phyloP scores from a whole-genome alignment of 495 filamentous ascomycete genomes.

The Pyrenula aspistea region DNA sequence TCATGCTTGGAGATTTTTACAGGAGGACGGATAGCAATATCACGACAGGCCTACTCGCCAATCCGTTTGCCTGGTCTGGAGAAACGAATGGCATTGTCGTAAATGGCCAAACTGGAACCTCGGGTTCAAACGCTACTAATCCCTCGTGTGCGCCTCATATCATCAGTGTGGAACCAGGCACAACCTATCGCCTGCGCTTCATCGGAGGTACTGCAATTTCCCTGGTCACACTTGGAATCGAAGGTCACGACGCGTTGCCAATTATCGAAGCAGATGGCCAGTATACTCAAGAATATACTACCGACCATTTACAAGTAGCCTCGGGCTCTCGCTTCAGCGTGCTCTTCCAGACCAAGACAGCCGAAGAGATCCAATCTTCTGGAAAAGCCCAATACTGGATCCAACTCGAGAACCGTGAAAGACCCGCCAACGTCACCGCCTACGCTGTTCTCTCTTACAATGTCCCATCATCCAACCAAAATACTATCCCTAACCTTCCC shows the following conservation, averaged over 20 bases:
- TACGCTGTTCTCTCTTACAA: conserved; percentile 43
- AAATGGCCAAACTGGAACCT: conserved; percentile 23
- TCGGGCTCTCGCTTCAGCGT: conserved; percentile 44
- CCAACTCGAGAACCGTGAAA: conserved; percentile 39
- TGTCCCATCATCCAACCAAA: conserved; percentile 6
- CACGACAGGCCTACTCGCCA: conserved; percentile 19
- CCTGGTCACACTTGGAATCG: conserved; percentile 33
- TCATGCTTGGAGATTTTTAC: conserved; percentile 41
- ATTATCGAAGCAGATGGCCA: conserved; percentile 45
- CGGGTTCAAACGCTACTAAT: conserved; percentile 19
- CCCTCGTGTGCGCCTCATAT: conserved; percentile 29
- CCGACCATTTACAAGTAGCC: conserved; percentile 38
- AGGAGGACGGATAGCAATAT: conserved; percentile 29
- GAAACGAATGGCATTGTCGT: conserved; percentile 38
- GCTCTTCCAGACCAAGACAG: conserved; percentile 31
- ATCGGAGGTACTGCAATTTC: conserved; percentile 41
- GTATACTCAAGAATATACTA: conserved; percentile 37
- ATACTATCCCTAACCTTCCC: conserved; percentile 12
- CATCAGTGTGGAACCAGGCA: conserved; percentile 42
- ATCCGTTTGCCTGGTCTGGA: conserved; percentile 30
- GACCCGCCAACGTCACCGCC: conserved; percentile 26
- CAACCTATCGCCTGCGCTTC: conserved; percentile 44
- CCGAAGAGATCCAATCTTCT: conserved; percentile 11
- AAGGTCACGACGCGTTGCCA: conserved; percentile 33
- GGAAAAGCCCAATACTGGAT: conserved; percentile 34